phyloP scores from a whole-genome alignment of 768 basidiomycete species.

The Agaricus bisporus region DNA sequence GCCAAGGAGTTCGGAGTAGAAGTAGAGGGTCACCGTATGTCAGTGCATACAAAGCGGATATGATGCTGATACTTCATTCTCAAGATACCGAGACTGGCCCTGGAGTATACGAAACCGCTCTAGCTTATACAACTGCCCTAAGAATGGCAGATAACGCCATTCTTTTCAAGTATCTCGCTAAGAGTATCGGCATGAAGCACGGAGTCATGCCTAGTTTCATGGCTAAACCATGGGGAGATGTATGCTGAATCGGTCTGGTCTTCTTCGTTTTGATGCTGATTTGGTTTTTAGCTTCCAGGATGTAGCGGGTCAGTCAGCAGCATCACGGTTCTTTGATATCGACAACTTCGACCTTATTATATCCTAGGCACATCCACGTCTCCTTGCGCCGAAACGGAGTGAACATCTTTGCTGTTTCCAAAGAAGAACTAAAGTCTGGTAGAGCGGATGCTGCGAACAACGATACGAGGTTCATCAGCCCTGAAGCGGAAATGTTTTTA shows the following conservation, averaged over 20 bases:
- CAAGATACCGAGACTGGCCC: conserved; percentile 91
- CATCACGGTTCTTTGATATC: background rate
- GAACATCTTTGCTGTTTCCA: conserved; percentile 75
- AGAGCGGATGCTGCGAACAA: conserved; percentile 66
- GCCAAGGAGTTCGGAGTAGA: conserved; percentile 66
- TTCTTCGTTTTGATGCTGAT: background rate
- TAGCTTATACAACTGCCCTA: conserved; percentile 74
- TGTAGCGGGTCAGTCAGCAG: conserved; percentile 76
- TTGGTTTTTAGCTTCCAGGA: conserved; percentile 73
- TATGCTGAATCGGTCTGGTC: conserved; percentile 22
- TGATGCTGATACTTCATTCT: background rate
- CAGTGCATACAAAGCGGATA: background rate
- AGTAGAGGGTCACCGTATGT: conserved; percentile 82
- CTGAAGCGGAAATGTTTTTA: conserved; percentile 88
- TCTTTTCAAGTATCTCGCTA: conserved; percentile 88
- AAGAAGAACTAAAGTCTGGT: conserved; percentile 55
- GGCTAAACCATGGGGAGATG: conserved; percentile 95
- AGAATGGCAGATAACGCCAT: conserved; percentile 90
- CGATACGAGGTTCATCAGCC: conserved; percentile 81
- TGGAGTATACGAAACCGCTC: conserved; percentile 81
- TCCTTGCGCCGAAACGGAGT: conserved; percentile 66
- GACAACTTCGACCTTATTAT: background rate
- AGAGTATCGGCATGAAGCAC: conserved; percentile 86
- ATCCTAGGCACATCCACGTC: conserved; percentile 80
- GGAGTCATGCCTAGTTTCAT: conserved; percentile 94